Conservation (phyloP, 768 basidiomycete genomes). For the Suillus placidus region DNA sequence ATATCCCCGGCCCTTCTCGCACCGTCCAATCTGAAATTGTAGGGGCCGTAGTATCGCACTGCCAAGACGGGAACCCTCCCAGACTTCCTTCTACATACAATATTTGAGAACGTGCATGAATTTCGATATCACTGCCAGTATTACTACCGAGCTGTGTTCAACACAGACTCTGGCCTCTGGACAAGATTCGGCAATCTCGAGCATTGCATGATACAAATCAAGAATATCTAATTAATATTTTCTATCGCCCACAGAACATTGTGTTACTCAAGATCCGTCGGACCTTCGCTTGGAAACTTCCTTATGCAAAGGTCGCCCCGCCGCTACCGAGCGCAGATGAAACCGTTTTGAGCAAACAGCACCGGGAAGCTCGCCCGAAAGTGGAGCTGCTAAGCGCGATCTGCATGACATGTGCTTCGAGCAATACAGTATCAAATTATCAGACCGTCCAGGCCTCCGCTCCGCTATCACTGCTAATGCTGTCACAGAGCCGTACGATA, state of each 20-base stretch:
- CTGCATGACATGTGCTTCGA: neutral
- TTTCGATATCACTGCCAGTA: neutral
- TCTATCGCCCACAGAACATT: neutral
- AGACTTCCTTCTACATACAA: neutral
- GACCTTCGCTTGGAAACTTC: neutral
- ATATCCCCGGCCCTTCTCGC: neutral
- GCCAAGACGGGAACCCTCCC: neutral
- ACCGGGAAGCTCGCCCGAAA: neutral
- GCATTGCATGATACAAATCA: neutral
- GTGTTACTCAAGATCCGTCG: neutral
- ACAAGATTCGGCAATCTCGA: neutral
- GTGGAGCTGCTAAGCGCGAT: neutral
- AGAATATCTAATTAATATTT: neutral
- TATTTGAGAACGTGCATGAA: neutral
- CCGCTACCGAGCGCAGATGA: neutral
- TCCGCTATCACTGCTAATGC: neutral
- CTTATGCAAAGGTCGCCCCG: neutral
- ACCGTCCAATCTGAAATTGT: neutral
- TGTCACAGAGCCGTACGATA: neutral
- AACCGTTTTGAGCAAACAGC: neutral
- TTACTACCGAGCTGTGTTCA: neutral
- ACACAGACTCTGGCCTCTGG: neutral
- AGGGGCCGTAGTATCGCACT: neutral
- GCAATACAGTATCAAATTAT: neutral
- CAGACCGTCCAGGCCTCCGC: neutral